phyloP scores from a whole-genome alignment of 2,329 filamentous ascomycete species.

The Microcyclosporella mali region DNA sequence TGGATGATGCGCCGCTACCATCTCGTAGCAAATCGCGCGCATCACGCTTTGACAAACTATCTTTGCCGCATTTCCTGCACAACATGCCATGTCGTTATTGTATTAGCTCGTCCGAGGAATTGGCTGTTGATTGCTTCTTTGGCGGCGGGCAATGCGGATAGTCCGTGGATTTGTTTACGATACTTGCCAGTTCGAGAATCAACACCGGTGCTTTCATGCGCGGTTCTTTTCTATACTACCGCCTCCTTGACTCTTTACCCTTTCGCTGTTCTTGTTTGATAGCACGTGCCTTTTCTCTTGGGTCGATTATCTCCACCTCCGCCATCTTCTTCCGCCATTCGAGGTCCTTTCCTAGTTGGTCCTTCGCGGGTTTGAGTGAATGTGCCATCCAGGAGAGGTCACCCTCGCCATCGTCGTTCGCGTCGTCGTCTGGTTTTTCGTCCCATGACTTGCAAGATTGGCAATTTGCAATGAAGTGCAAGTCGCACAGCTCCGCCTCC shows the following conservation, averaged over 20 bases:
- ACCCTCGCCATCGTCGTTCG: constrained; percentile 43
- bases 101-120: too few species aligned
- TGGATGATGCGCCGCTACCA: too few species aligned
- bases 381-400: constrained; percentile 78
- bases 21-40: too few species aligned
- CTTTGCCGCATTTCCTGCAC: too few species aligned
- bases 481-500: constrained; percentile 74
- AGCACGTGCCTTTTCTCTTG: constrained; percentile 27
- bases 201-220: too few species aligned
- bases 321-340: constrained; percentile 86
- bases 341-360: constrained; percentile 83
- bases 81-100: too few species aligned
- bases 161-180: too few species aligned
- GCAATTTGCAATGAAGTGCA: constrained; percentile 94
- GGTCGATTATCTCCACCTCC: constrained; percentile 82
- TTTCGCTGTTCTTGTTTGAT: constrained; percentile 23
- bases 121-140: too few species aligned
- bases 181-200: too few species aligned
- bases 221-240: too few species aligned
- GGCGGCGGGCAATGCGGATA: too few species aligned
- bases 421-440: constrained; percentile 52
- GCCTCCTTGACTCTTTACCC: constrained; percentile 14
- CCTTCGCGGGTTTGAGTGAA: constrained; percentile 76
- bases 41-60: too few species aligned
- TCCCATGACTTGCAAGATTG: constrained; percentile 88